These are phyloP conservation scores for Ogataea nakhonphanomensis DNA, from an alignment of 805 yeast genomes.

Conservation along the genomic window DNA sequence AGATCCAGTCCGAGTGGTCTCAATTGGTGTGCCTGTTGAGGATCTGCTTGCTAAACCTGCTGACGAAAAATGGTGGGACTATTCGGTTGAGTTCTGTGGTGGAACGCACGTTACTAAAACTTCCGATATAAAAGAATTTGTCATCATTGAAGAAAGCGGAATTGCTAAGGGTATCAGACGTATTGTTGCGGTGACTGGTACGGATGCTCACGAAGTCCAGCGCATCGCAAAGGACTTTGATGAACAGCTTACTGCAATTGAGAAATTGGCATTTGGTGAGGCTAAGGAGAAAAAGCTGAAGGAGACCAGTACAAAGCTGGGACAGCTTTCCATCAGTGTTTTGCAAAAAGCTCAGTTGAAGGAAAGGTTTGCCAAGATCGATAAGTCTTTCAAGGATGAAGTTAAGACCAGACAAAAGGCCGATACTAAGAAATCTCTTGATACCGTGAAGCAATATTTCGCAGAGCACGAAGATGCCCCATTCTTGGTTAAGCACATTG, in stretches of 20 bases:
- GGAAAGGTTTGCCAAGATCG: slow-evolving; percentile 70
- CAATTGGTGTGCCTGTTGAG: slow-evolving; percentile 88
- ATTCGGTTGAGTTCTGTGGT: slow-evolving; percentile 96
- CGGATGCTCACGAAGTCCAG: slow-evolving; percentile 88
- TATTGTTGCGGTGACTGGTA: slow-evolving; percentile 94
- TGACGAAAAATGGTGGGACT: slow-evolving; percentile 68
- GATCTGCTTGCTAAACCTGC: slow-evolving; percentile 70
- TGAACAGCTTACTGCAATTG: slow-evolving; percentile 55
- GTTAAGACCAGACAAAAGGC: slow-evolving; percentile 83
- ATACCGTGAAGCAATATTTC: slow-evolving; percentile 70
- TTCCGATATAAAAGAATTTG: slow-evolving; percentile 87
- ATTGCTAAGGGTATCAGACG: slow-evolving; percentile 99
- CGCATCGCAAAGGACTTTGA: slow-evolving; percentile 73
- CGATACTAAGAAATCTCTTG: slow-evolving; percentile 78
- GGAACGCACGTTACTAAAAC: slow-evolving; percentile 96
- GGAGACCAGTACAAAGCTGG: slow-evolving; percentile 78
- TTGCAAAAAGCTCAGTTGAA: slow-evolving; percentile 73
- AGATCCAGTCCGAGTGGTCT: slow-evolving; percentile 97
- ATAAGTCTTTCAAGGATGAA: slow-evolving; percentile 85
- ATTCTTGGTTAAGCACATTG: slow-evolving; percentile 64
- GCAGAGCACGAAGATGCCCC: slow-evolving; percentile 48
- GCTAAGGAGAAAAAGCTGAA: slow-evolving; percentile 79
- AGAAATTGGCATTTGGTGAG: slow-evolving; percentile 65
- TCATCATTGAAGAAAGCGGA: slow-evolving; percentile 91
- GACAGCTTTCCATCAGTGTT: slow-evolving; percentile 78